phyloP scores from a whole-genome alignment of 108 stramenopile genomes.

The Conticribra weissflogii region DNA sequence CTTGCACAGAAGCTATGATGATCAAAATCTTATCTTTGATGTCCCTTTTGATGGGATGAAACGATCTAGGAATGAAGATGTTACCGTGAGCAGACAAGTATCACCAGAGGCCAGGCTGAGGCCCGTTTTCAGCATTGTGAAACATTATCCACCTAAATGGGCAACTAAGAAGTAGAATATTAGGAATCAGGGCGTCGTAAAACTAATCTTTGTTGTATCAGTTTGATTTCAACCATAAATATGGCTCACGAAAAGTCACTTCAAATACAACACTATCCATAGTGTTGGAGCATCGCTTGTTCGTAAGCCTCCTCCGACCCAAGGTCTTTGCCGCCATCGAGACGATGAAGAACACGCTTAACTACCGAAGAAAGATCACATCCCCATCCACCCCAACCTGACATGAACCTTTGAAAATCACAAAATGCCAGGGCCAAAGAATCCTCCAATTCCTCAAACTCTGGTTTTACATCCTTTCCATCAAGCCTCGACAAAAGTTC shows the following conservation, averaged over 20 bases:
- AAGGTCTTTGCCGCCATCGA: constrained; percentile 62
- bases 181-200: too few species aligned
- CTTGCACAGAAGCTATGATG: constrained; percentile 51
- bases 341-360: constrained; percentile 35
- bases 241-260: constrained; percentile 1
- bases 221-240: too few species aligned
- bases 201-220: not conserved
- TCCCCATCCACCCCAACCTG: constrained; percentile 80
- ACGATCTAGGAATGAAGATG: constrained; percentile 15
- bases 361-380: constrained; percentile 49
- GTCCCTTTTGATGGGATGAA: constrained; percentile 52
- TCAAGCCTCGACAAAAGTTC: constrained; percentile 25
- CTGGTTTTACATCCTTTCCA: constrained; percentile 30
- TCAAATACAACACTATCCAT: constrained; percentile 31
- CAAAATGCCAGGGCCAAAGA: constrained; percentile 65
- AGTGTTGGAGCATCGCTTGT: constrained; percentile 53
- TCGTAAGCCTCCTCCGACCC: constrained; percentile 63
- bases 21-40: constrained; percentile 77
- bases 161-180: not conserved
- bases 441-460: constrained; percentile 47
- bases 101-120: constrained; percentile 6
- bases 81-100: not conserved
- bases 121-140: constrained; percentile 68
- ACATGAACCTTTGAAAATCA: constrained; percentile 73
- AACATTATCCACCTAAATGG: constrained; percentile 49